Base-by-base conservation (phyloP, 2,329 filamentous ascomycete genomes). In the Aureobasidium namibiae region DNA sequence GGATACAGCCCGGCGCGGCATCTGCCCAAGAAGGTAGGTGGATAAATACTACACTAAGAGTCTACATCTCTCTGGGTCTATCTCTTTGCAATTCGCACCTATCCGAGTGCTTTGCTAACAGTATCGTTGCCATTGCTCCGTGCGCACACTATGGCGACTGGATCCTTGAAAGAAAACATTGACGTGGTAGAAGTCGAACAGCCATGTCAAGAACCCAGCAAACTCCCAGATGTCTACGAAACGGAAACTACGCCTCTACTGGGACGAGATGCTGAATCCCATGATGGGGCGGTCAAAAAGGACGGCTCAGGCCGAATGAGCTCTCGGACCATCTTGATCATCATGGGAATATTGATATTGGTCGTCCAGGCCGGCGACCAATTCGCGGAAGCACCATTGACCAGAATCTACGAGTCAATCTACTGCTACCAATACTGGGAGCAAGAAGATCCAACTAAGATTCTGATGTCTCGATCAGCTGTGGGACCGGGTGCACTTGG, bases 351-450 rank as follows among this genome's bases (percentile, higher is more conserved):
- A 2, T 70, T 74, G 24, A 63, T 81, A 41, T 70, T 80, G 53
- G 63, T 80, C 42, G 62, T 78, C 54, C 75, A 77, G 50, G 69
- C 78, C 13, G 76, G 74, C 61, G 65, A 73, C 70, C 58, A 72
- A 67, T 62, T 73, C 57, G 21, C 61, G 18, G 66, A 67, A 33
- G 73, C 79, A 3, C 78, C 81, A 0, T 66, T 70, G 45, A 78
- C 76, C 52, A 76, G 78, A 56, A 74, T 83, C 53, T 75, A 80
- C 63, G 82, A 85, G 66, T 73, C 75, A 54, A 75, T 82, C 46
- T 75, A 82, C 45, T 84, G 82, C 67, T 76, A 77, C 24, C 65
- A 73, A 16, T 73, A 77, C 61, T 79, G 77, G 63, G 75, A 78
- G 5, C 69, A 74, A 2, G 68, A 75, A 45, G 64, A 72, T 24